These are phyloP conservation scores for Betula pendula DNA, from an alignment of 306 rosid genomes.

Conservation along the genomic window DNA sequence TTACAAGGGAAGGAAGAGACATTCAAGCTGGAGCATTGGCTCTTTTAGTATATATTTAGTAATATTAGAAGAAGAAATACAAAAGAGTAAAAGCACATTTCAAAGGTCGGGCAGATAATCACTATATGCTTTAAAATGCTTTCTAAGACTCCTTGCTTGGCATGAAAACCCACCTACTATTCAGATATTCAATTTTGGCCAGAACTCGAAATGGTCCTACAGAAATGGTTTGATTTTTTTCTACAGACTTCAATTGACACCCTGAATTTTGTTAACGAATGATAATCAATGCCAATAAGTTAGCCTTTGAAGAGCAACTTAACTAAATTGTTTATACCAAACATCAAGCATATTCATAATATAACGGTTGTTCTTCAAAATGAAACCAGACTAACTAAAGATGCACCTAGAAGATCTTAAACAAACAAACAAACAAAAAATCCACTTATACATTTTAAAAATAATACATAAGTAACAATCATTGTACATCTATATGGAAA, in stretches of 20 bases:
- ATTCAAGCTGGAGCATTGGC: neutral
- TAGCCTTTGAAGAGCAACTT: neutral
- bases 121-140: neutral
- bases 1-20: neutral
- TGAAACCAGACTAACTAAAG: no score
- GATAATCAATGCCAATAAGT: neutral
- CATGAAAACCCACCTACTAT: neutral
- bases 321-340: neutral
- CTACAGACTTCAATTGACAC: neutral
- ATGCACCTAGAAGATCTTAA: no score
- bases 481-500: neutral
- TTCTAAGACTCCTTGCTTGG: neutral
- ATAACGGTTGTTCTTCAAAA: neutral
- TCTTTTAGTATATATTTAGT: neutral
- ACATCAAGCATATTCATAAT: neutral
- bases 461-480: neutral
- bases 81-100: constrained; percentile 1
- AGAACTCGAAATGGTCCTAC: neutral
- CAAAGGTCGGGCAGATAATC: neutral
- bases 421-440: no score
- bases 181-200: constrained; percentile 2
- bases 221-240: neutral
- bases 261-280: neutral
- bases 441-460: neutral
- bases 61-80: constrained; percentile 5